A percentile compares a stretch with the other conserved stretches of the same genome.
Conservation (phyloP, 2,329 filamentous ascomycete genomes). For the Westerdykella ornata region DNA sequence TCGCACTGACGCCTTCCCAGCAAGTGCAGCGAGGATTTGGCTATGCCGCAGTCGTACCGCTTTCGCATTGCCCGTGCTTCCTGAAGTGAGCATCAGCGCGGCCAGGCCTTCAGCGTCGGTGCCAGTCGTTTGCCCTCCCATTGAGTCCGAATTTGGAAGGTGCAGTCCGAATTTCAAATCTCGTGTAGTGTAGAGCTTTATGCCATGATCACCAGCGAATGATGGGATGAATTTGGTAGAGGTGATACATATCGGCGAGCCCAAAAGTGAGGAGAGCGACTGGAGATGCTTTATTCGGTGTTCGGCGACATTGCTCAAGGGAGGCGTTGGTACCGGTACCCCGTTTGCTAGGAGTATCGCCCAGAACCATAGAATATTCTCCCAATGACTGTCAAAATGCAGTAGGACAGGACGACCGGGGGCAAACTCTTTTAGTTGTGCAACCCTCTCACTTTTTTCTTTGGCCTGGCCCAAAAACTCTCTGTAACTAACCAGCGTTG, state of each 20-base stretch:
- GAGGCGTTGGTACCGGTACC: constrained; percentile 3
- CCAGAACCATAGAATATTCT: constrained; percentile 11
- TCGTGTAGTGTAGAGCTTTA: neutral
- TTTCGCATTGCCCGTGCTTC: constrained; percentile 48
- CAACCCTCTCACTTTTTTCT: too few species aligned
- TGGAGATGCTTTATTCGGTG: constrained; percentile 4
- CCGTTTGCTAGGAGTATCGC: constrained; percentile 1
- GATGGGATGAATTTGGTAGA: neutral
- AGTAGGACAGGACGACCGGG: constrained; percentile 2
- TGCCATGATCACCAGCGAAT: neutral
- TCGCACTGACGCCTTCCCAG: constrained; percentile 34
- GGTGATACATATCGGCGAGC: constrained; percentile 5
- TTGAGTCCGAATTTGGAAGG: too few species aligned
- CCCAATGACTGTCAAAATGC: constrained; percentile 7
- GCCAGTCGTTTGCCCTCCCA: too few species aligned
- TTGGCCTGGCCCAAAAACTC: too few species aligned
- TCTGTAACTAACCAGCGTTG: too few species aligned
- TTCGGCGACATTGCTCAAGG: constrained; percentile 4
- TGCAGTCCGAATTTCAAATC: too few species aligned
- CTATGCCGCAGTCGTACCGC: constrained; percentile 43
- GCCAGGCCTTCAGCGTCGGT: constrained; percentile 7
- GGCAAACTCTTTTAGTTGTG: too few species aligned
- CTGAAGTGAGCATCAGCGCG: constrained; percentile 47
- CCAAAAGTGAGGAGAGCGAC: constrained; percentile 1
- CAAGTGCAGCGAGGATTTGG: constrained; percentile 40